These are phyloP conservation scores for Speleostelium caveatum DNA, from an alignment of 78 protist species.

Conservation along the genomic window DNA sequence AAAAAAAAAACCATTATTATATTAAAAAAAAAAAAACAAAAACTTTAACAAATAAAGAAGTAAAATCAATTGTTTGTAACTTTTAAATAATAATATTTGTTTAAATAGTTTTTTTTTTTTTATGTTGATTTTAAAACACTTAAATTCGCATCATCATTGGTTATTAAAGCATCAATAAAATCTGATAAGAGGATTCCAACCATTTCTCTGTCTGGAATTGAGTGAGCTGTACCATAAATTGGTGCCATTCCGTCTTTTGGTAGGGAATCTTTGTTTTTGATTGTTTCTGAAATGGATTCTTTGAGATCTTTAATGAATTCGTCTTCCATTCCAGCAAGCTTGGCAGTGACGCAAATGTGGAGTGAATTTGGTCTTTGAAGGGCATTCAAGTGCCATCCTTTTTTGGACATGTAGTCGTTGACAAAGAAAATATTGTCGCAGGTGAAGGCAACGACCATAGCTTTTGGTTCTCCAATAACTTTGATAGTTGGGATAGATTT, in stretches of 20 bases:
- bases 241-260: conserved; percentile 79
- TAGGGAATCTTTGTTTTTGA: not conserved
- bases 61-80: too few species aligned
- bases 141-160: not conserved
- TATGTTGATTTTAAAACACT: too few species aligned
- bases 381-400: conserved; percentile 81
- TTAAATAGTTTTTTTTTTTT: too few species aligned
- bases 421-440: conserved; percentile 55
- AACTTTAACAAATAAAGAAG: too few species aligned
- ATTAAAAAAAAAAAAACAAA: too few species aligned
- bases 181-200: conserved; percentile 58
- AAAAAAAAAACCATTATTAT: too few species aligned
- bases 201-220: conserved; percentile 74
- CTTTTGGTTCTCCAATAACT: conserved; percentile 68
- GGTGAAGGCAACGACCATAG: conserved; percentile 76
- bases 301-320: conserved; percentile 47
- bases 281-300: conserved; percentile 6
- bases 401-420: conserved; percentile 69
- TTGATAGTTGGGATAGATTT: conserved; percentile 4
- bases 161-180: conserved; percentile 64
- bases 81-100: too few species aligned
- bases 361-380: conserved; percentile 72
- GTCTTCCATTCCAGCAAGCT: conserved; percentile 67
- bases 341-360: conserved; percentile 79
- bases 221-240: conserved; percentile 76